Percentiles rank a stretch among this genome's conserved stretches.
Evolutionary conservation across 495 filamentous ascomycete genomes (phyloP).

Genomic region (Xylaria scruposa): DNA sequence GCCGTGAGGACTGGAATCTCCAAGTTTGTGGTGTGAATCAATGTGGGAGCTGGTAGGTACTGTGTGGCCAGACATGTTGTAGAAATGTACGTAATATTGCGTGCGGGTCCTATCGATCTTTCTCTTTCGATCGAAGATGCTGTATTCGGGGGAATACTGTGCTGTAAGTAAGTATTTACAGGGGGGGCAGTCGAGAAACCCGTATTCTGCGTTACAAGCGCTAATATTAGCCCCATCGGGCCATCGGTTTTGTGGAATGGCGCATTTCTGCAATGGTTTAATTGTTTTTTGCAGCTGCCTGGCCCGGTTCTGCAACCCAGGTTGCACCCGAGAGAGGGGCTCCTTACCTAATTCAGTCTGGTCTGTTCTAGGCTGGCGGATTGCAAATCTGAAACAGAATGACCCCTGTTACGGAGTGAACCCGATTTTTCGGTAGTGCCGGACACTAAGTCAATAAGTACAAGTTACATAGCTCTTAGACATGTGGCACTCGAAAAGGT

Average conservation of each 20-base stretch:
- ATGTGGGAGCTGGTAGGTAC: not conserved
- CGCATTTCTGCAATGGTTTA: slow-evolving; percentile 11
- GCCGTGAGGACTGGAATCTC: not conserved
- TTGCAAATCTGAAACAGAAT: slow-evolving; percentile 8
- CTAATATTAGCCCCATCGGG: slow-evolving; percentile 11
- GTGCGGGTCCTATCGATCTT: not conserved
- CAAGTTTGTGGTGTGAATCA: not conserved
- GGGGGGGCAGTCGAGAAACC: not conserved
- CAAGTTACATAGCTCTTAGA: too few relatives aligned
- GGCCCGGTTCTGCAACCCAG: not conserved
- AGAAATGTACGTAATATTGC: not conserved
- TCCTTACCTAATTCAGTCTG: not conserved
- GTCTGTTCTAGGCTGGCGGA: not conserved
- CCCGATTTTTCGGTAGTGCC: slow-evolving; percentile 17
- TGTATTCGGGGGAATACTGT: not conserved
- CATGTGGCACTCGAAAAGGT: too few relatives aligned
- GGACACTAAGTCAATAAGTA: not conserved
- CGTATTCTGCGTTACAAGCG: not conserved
- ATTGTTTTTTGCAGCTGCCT: not conserved
- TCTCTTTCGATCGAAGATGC: not conserved
- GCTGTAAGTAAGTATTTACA: not conserved
- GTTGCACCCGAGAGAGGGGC: not conserved
- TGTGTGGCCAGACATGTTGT: not conserved
- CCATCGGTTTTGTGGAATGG: slow-evolving; percentile 6
- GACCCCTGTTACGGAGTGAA: not conserved